Conservation (phyloP, 441 rosid genomes). For the Viola pubescens region DNA sequence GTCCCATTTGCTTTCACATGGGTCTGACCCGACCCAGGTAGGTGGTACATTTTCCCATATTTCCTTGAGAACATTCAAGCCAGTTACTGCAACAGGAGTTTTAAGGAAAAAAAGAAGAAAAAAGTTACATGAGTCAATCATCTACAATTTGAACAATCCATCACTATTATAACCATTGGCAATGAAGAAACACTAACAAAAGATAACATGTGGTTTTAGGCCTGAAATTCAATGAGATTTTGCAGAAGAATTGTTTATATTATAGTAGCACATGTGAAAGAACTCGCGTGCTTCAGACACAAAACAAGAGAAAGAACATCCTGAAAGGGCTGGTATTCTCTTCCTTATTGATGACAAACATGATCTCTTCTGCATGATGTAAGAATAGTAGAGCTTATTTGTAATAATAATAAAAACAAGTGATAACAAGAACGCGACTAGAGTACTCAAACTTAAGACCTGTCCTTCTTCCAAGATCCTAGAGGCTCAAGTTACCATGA, state of each 20-base stretch:
- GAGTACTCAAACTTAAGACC: no score
- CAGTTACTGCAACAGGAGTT: conserved; percentile 30
- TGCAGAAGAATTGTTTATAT: no score
- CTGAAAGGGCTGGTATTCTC: no score
- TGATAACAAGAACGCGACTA: no score
- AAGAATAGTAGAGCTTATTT: no score
- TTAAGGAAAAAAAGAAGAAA: not conserved
- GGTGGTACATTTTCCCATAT: conserved; percentile 50
- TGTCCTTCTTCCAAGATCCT: no score
- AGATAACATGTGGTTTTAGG: not conserved
- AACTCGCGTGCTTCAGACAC: not conserved
- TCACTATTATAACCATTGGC: not conserved
- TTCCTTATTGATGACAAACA: no score
- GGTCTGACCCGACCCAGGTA: conserved; percentile 60
- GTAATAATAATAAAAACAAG: no score
- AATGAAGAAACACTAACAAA: not conserved
- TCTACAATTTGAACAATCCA: not conserved
- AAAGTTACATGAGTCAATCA: not conserved
- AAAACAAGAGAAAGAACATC: not conserved
- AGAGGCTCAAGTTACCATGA: no score
- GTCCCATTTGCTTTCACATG: conserved; percentile 67
- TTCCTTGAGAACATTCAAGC: conserved; percentile 32
- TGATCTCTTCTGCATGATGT: no score
- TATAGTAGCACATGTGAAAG: not conserved
- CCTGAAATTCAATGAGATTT: no score